phyloP scores from a whole-genome alignment of 1,284 basidiomycete species.

The Cryptococcus sp. region DNA sequence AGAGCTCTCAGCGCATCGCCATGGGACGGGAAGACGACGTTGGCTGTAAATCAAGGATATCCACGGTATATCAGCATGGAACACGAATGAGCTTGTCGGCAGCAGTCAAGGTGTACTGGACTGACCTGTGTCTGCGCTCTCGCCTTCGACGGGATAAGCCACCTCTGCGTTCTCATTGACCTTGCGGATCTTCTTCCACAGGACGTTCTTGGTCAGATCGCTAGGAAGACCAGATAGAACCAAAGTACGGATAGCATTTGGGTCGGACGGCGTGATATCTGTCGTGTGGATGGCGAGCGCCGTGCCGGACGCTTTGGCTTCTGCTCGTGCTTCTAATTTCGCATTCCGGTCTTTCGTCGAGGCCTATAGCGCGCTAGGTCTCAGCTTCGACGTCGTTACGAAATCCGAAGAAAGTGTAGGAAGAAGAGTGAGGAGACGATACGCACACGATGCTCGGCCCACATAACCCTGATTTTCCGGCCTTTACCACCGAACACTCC shows the following conservation, averaged over 20 bases:
- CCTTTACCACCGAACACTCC: conserved; percentile 62
- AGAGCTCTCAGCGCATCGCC: conserved; percentile 72
- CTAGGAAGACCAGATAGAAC: conserved; percentile 73
- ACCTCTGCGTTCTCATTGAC: conserved; percentile 67
- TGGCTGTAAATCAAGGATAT: conserved; percentile 56
- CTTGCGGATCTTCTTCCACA: conserved; percentile 86
- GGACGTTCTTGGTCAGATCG: conserved; percentile 67
- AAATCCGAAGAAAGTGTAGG: background rate
- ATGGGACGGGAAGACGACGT: conserved; percentile 75
- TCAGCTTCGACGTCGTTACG: background rate
- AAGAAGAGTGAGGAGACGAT: background rate
- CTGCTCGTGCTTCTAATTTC: conserved; percentile 9
- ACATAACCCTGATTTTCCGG: conserved; percentile 71
- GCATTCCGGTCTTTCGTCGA: conserved; percentile 21
- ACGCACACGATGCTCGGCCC: conserved; percentile 75
- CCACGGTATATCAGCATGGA: conserved; percentile 5
- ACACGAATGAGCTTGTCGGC: background rate
- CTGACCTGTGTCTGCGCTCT: conserved; percentile 47
- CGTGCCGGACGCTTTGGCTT: conserved; percentile 8
- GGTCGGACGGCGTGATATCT: conserved; percentile 57
- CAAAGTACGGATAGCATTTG: conserved; percentile 76
- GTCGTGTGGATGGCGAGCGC: conserved; percentile 7
- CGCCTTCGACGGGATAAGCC: conserved; percentile 63
- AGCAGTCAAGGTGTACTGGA: conserved; percentile 1
- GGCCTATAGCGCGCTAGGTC: background rate